These are phyloP conservation scores for Scortechinia acanthostroma DNA, from an alignment of 2,329 filamentous ascomycete genomes.

Conservation along the genomic window DNA sequence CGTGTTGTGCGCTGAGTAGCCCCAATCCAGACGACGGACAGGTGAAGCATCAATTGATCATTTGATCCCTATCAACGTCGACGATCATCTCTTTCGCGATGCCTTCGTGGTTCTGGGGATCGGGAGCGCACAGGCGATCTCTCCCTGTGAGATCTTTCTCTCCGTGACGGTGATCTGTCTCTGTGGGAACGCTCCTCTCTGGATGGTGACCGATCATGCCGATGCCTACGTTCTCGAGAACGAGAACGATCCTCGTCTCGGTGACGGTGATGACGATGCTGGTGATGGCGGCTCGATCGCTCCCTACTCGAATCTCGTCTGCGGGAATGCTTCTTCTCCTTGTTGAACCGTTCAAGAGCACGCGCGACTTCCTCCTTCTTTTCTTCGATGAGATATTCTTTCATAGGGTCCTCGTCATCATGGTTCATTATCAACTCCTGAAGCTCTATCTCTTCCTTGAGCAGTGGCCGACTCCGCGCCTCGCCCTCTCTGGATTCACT, in stretches of 20 bases:
- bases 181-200: not conserved
- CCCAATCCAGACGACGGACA: too few relatives aligned
- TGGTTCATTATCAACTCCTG: constrained; percentile 69
- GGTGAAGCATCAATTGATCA: too few relatives aligned
- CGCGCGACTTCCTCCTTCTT: constrained; percentile 82
- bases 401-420: constrained; percentile 97
- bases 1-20: too few relatives aligned
- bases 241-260: not conserved
- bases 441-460: constrained; percentile 78
- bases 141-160: not conserved
- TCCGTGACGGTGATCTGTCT: not conserved
- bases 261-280: not conserved
- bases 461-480: constrained; percentile 42
- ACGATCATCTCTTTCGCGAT: not conserved
- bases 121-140: not conserved
- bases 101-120: not conserved
- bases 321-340: not conserved
- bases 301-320: not conserved
- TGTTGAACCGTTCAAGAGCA: constrained; percentile 41
- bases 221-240: not conserved
- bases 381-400: constrained; percentile 78
- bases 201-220: not conserved
- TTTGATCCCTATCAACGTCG: constrained; percentile 1
- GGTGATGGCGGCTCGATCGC: constrained; percentile 1
- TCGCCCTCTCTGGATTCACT: constrained; percentile 15